Percentiles rank a stretch among this genome's conserved stretches.
These are phyloP conservation scores for Colletotrichum aenigma DNA, from an alignment of 2,329 filamentous ascomycete genomes.

Conservation along the genomic window DNA sequence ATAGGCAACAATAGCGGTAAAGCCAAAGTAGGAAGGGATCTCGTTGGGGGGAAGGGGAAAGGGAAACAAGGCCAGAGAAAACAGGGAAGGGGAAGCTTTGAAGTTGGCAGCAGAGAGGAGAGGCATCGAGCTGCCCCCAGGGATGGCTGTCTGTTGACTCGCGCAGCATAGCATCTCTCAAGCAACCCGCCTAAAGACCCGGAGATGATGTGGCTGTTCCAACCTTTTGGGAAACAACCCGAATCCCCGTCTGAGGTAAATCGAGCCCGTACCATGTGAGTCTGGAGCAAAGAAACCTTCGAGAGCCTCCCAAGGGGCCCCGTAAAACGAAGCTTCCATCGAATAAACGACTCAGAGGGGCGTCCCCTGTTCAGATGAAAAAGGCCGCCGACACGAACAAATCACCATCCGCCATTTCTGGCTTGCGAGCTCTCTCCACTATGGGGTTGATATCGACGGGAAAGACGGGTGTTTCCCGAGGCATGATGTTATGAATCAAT, in stretches of 20 bases:
- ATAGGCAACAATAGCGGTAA: neutral
- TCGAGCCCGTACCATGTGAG: neutral
- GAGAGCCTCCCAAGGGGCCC: neutral
- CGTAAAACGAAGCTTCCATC: neutral
- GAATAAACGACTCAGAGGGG: neutral
- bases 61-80: neutral
- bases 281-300: neutral
- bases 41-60: neutral
- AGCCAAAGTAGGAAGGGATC: neutral
- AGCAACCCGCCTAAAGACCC: neutral
- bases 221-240: neutral
- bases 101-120: neutral
- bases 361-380: neutral
- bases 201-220: neutral
- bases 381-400: neutral
- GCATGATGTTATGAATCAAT: neutral
- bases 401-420: neutral
- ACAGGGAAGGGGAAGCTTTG: conserved; percentile 5
- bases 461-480: neutral
- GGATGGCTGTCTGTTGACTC: neutral
- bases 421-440: neutral
- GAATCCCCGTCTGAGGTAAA: neutral
- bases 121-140: neutral
- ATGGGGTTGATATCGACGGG: neutral
- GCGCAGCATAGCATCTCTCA: neutral